phyloP scores from a whole-genome alignment of 2,329 filamentous ascomycete genomes.

The Colletotrichum tabaci region DNA sequence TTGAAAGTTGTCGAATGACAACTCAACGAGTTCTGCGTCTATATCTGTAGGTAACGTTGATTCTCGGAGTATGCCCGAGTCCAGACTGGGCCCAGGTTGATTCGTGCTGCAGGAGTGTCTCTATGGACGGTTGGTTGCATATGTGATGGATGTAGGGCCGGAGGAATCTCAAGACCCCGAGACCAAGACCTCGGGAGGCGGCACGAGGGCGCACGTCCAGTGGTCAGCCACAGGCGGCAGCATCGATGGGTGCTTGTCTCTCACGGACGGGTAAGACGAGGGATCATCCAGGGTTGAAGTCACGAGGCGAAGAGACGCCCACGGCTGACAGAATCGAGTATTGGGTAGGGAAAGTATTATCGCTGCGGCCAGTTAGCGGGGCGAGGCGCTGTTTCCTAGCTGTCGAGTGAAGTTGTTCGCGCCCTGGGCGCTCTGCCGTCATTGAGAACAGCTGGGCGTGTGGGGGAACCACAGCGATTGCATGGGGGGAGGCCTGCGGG shows the following conservation, averaged over 20 bases:
- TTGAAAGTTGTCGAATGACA: conserved; percentile 16
- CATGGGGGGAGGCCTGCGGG: conserved; percentile 19
- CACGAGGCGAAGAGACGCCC: conserved; percentile 1
- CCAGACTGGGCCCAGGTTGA: conserved; percentile 24
- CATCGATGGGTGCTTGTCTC: background rate
- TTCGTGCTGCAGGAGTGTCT: conserved; percentile 25
- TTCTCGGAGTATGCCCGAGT: conserved; percentile 39
- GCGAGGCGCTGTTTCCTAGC: conserved; percentile 38
- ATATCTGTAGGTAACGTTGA: conserved; percentile 26
- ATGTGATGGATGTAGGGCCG: conserved; percentile 7
- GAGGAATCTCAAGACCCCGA: conserved; percentile 17
- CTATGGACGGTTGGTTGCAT: conserved; percentile 14
- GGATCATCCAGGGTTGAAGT: conserved; percentile 12
- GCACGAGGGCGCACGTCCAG: background rate
- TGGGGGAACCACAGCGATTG: background rate
- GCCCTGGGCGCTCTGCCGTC: conserved; percentile 1
- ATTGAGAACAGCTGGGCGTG: conserved; percentile 1
- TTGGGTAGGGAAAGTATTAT: conserved; percentile 14
- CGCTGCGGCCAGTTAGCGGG: conserved; percentile 42
- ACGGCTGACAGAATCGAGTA: conserved; percentile 9
- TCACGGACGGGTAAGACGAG: conserved; percentile 18
- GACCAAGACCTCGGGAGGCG: conserved; percentile 22
- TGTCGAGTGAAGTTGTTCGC: conserved; percentile 1
- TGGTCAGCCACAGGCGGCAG: conserved; percentile 13
- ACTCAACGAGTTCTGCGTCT: conserved; percentile 15